Base-by-base conservation (phyloP, 1,284 basidiomycete genomes). In the Cryptococcus floricola region DNA sequence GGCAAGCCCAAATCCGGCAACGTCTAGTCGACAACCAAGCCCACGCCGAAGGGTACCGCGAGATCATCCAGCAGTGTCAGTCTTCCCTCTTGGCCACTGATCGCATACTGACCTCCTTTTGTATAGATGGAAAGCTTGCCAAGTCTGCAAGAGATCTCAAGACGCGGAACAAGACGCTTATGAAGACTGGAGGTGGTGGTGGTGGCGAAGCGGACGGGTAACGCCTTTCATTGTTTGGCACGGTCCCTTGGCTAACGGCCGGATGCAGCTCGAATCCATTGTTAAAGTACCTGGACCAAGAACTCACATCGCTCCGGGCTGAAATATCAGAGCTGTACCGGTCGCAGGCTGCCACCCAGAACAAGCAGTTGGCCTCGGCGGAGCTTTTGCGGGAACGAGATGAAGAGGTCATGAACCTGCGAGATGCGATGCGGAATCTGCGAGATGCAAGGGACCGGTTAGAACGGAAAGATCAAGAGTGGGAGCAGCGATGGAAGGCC, bases 311-410 rank as follows among this genome's bases (percentile, higher is more conserved):
- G 6, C 81, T 95, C 47, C 85, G 92, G 27, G 88, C 91, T 66
- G 95, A 98, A 74, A 81, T 98, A 43, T 88, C 92, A 3, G 88
- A 87, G 6, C 85, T 96, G 2, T 98, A 98, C 82, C 95, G 96
- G 76, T 91, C 91, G 0, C 94, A 98, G 71, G 89, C 90, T 0
- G 69, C 71, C 0, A 74, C 76, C 6, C 91, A 95, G 77, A 96
- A 96, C 74, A 91, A 93, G 1, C 94, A 97, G 73, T 81, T 98
- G 14, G 83, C 88, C 7, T 90, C 98, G 86, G 95, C 91, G 61
- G 95, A 98, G 75, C 89, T 89, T 0, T 80, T 98, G 8, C 85
- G 93, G 46, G 92, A 95, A 74, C 87, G 91, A 73, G 94, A 98
- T 72, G 92, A 96, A 70, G 85, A 84, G 55, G 79, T 93, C 48